Base-by-base conservation (phyloP, 2,329 filamentous ascomycete species). In the Cylindrodendrum hubeiense region DNA sequence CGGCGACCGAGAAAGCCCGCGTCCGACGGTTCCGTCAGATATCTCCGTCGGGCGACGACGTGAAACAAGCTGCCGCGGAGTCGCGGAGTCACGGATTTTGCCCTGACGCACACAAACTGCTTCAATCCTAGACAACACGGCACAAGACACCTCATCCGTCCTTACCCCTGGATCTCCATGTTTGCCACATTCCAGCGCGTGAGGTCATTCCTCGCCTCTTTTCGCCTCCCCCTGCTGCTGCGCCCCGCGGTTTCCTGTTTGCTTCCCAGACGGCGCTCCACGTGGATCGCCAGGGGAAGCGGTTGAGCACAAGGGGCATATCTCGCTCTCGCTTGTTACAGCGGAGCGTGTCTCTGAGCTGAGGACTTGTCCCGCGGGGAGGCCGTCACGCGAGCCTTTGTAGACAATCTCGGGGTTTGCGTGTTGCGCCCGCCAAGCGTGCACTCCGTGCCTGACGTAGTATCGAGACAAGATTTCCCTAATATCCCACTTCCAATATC, bases 131-230 rank as follows among this genome's bases (percentile, higher is more conserved):
- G 10, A 63, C 57, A 53, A 57, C 46, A 68, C 41, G 43, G 22
- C 12, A 55, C 17, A 26, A 30, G 17, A 41, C 37, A 19, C 33
- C 30, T 50, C 30, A 41, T 39, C 41, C 21, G 39, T 52, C 52
- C 51, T 46, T 30, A 22, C 28, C 37, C 52, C 44, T 33, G 21
- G 26, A 58, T 44, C 28, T 47, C 41, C 51, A 63, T 62, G 60
- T 71, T 73, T 70, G 71, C 69, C 71, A 72, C 71, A 73, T 72
- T 57, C 69, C 63, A 63, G 58, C 50, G n/a, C 39, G 68, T 65
- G 58, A 73, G 71, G 63, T 63, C 71, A 68, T 68, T 57, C 56
- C 43, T 64, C 39, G 47, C 53, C 26, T 41, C 30, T 52, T 70
- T 72, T 65, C 62, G 67, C 67, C 69, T 63, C 65, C 70, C 65